Evolutionary conservation across 129 eudicot genomes (phyloP).

Genomic region (Tagetes erecta): DNA sequence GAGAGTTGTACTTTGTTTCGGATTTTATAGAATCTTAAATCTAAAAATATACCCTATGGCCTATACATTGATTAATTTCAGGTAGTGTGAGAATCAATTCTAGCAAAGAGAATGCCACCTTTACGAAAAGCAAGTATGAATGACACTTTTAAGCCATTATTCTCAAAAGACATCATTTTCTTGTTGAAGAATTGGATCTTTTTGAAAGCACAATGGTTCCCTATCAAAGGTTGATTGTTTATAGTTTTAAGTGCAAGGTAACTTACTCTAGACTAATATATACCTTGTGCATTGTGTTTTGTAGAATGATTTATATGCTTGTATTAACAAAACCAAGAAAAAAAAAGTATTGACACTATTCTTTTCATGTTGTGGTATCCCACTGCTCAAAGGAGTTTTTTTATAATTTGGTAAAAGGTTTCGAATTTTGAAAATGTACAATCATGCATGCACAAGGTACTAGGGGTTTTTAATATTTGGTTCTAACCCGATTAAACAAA

Average conservation of each 20-base stretch:
- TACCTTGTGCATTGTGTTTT: slow-evolving; percentile 1
- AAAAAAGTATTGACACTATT: neutral
- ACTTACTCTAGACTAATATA: neutral
- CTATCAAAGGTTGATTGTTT: neutral
- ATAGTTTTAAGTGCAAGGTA: neutral
- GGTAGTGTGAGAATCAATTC: slow-evolving; percentile 33
- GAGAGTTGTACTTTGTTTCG: neutral
- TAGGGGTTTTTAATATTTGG: too few relatives aligned
- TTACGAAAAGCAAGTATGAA: slow-evolving; percentile 35
- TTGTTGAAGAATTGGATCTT: neutral
- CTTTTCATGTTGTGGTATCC: slow-evolving; percentile 24
- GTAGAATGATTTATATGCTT: slow-evolving; percentile 10
- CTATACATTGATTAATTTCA: slow-evolving; percentile 17
- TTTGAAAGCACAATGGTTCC: slow-evolving; percentile 19
- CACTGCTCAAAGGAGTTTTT: slow-evolving; percentile 18
- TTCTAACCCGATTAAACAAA: too few relatives aligned
- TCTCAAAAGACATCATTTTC: neutral
- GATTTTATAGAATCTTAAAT: slow-evolving; percentile 6
- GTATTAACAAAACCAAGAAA: neutral
- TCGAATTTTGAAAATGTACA: slow-evolving; percentile 9
- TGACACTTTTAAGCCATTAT: slow-evolving; percentile 6
- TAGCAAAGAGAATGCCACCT: slow-evolving; percentile 25
- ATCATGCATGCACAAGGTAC: slow-evolving; percentile 18
- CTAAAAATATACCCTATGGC: slow-evolving; percentile 21
- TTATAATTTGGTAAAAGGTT: slow-evolving; percentile 3